phyloP scores from a whole-genome alignment of 345 rosid genomes.

The Eutrema heterophyllum region DNA sequence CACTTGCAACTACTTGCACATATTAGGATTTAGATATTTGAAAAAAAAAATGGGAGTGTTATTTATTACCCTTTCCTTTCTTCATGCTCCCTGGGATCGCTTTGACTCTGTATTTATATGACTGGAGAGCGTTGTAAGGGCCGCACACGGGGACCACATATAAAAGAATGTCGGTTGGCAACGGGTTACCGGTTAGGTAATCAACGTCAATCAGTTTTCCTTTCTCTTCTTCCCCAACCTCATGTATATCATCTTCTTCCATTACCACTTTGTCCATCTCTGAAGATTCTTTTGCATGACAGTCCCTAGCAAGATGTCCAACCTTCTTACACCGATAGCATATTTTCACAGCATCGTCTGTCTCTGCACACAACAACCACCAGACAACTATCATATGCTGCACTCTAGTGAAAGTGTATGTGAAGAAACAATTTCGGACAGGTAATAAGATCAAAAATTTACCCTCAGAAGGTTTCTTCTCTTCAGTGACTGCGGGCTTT shows the following conservation, averaged over 20 bases:
- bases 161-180: conserved; percentile 68
- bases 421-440: neutral
- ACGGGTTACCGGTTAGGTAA: conserved; percentile 84
- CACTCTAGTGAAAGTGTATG: neutral
- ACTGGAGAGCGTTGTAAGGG: conserved; percentile 83
- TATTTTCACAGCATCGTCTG: conserved; percentile 64
- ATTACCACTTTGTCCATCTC: conserved; percentile 71
- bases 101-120: conserved; percentile 88
- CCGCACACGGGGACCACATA: conserved; percentile 92
- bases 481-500: conserved; percentile 29
- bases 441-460: neutral
- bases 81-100: conserved; percentile 85
- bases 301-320: conserved; percentile 88
- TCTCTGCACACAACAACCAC: conserved; percentile 38
- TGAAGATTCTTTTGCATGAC: conserved; percentile 56
- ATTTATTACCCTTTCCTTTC: conserved; percentile 81
- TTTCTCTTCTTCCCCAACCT: conserved; percentile 88
- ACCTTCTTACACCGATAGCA: conserved; percentile 86
- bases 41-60: neutral
- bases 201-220: conserved; percentile 79
- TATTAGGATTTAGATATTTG: neutral
- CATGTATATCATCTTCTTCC: conserved; percentile 95
- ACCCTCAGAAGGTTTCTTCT: conserved; percentile 44
- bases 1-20: neutral
- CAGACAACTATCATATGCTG: neutral